Percentiles rank a stretch among this genome's conserved stretches.
Conservation (phyloP, 192 early-diverging fungal genomes). For the Linnemannia zychae region DNA sequence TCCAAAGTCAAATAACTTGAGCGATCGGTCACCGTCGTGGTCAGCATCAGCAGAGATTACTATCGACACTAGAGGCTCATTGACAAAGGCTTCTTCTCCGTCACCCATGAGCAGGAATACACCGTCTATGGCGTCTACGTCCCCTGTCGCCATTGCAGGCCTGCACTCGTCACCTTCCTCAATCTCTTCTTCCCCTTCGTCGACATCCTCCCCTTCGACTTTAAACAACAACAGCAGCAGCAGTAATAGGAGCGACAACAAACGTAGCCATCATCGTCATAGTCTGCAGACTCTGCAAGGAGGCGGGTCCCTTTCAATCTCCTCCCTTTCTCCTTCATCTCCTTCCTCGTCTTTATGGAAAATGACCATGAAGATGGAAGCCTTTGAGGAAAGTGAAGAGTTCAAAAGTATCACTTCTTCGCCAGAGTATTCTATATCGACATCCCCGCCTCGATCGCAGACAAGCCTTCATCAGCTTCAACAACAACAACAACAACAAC, state of each 20-base stretch:
- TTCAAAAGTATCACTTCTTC: not conserved
- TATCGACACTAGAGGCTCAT: not conserved
- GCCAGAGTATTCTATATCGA: too few species aligned
- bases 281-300: not conserved
- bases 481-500: too few species aligned
- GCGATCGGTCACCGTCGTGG: too few species aligned
- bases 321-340: not conserved
- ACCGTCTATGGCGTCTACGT: not conserved
- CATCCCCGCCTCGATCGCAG: too few species aligned
- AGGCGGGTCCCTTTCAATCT: not conserved
- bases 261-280: not conserved
- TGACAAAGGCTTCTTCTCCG: not conserved
- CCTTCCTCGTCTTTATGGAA: not conserved
- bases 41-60: too few species aligned
- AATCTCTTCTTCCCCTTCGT: not conserved
- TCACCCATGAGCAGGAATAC: not conserved
- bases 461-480: too few species aligned
- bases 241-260: not conserved
- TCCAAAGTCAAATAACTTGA: not conserved
- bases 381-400: not conserved
- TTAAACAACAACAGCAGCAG: not conserved
- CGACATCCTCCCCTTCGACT: slow-evolving; percentile 6
- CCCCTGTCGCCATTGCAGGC: not conserved
- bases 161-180: not conserved
- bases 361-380: slow-evolving; percentile 3